Base-by-base conservation (phyloP, 106 monocot species). In the Apostasia ramifera region DNA sequence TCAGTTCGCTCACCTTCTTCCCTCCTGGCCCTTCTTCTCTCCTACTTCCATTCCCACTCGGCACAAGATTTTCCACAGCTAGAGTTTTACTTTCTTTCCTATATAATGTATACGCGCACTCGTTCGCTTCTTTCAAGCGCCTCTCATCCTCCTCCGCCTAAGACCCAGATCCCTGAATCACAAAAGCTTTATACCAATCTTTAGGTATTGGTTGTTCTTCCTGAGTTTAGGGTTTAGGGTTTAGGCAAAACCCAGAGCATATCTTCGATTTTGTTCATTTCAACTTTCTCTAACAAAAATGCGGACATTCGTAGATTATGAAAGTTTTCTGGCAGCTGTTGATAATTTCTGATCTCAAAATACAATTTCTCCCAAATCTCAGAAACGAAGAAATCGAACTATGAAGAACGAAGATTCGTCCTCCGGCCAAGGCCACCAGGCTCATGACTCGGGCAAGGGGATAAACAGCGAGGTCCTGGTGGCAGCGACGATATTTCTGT, bases 391-490 rank as follows among this genome's bases (percentile, higher is more conserved):
- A 0, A 26, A 26, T 26, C 26, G 26, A 26, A 26, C 5, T 46
- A 65, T 65, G 65, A 47, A 26, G 37, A 7, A 26, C 37, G 6
- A 46, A 37, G 48, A 65, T 48, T 37, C 8, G 5, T 48, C 46
- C 4, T 8, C 65, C 9, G 65, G 65, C 63, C 8, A 48, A 5
- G 65, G 65, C n/a, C 37, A 43, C 9, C 47, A 65, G 43, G 39
- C 65, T 37, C 4, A 48, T 8, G 65, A 37, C 10, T 55, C 64
- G 2, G 64, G 61, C 6, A 48, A 12, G 10, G 56, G 2, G 38
- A 54, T 76, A 10, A 76, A 51, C 68, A 73, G 51, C 63, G 67
- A 75, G 67, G 48, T 79, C 43, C 62, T 78, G 75, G 54, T 79
- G 2, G 78, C 67, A 5, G 71, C 75, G 48, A 71, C 75, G 52